phyloP scores from a whole-genome alignment of 306 rosid species.

The Prunus mongolica region DNA sequence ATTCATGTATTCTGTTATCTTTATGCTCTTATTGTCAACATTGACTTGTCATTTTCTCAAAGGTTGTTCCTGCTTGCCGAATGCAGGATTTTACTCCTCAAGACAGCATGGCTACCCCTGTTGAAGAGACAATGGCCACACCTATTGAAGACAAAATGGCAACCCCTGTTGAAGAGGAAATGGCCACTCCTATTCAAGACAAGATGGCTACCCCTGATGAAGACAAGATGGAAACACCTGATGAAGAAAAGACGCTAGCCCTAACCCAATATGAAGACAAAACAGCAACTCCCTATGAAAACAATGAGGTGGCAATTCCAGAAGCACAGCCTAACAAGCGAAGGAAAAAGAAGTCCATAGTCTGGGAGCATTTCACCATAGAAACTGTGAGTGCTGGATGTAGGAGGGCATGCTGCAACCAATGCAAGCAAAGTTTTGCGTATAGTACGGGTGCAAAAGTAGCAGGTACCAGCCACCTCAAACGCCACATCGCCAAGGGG shows the following conservation, averaged over 20 bases:
- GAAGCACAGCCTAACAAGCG: constrained; percentile 81
- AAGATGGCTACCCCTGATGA: constrained; percentile 47
- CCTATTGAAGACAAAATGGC: background rate
- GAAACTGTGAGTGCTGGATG: constrained; percentile 78
- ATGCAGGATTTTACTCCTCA: constrained; percentile 31
- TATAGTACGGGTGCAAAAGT: constrained; percentile 96
- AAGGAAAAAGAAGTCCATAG: constrained; percentile 84
- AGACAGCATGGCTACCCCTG: constrained; percentile 15
- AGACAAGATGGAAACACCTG: constrained; percentile 34
- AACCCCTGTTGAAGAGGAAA: constrained; percentile 13
- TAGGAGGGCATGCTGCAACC: constrained; percentile 92
- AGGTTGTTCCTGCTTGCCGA: constrained; percentile 2
- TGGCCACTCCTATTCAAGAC: constrained; percentile 25
- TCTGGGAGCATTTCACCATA: constrained; percentile 96
- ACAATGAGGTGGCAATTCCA: constrained; percentile 39
- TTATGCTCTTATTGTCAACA: background rate
- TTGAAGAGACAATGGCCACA: background rate
- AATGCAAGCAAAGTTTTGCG: constrained; percentile 90
- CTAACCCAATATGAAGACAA: constrained; percentile 17
- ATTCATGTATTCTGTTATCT: background rate
- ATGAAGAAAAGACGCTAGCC: constrained; percentile 22
- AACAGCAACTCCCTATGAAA: constrained; percentile 20
- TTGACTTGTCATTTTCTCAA: background rate
- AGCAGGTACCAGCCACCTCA: constrained; percentile 95
- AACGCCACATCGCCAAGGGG: constrained; percentile 94